Evolutionary conservation across 2,329 filamentous ascomycete species (phyloP).

Genomic region (Fusarium brachygibbosum): DNA sequence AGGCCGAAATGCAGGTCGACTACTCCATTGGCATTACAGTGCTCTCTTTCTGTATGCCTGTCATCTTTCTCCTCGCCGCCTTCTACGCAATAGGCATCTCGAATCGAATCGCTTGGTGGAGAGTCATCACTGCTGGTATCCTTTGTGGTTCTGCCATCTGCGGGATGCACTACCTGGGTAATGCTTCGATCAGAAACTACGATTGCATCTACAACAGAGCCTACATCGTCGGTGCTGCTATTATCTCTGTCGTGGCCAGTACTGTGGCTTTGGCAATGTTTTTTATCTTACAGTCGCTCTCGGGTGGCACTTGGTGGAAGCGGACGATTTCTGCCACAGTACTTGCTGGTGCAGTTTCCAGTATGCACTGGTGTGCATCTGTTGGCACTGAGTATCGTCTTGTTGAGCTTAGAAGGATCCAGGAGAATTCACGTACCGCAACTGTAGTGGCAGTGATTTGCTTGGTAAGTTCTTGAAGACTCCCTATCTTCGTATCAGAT

Average conservation of each 20-base stretch:
- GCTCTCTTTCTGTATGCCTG: slow-evolving; percentile 47
- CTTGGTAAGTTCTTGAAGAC: slow-evolving; percentile 64
- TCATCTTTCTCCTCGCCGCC: slow-evolving; percentile 79
- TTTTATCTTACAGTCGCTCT: slow-evolving; percentile 80
- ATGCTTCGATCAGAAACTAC: slow-evolving; percentile 87
- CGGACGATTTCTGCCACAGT: slow-evolving; percentile 74
- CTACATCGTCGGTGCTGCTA: slow-evolving; percentile 75
- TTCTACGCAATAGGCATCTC: slow-evolving; percentile 77
- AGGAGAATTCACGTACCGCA: slow-evolving; percentile 64
- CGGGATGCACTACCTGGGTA: slow-evolving; percentile 89
- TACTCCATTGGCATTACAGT: slow-evolving; percentile 21
- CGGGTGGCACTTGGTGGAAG: slow-evolving; percentile 85
- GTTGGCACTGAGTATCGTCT: slow-evolving; percentile 77
- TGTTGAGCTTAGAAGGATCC: slow-evolving; percentile 53
- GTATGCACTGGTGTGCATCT: slow-evolving; percentile 89
- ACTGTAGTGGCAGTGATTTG: slow-evolving; percentile 82
- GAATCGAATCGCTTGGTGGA: slow-evolving; percentile 68
- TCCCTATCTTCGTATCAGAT: no score
- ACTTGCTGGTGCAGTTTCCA: slow-evolving; percentile 83
- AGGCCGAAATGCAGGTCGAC: slow-evolving; percentile 15
- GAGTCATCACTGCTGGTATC: slow-evolving; percentile 73
- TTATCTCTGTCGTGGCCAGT: slow-evolving; percentile 80
- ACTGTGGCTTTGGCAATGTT: slow-evolving; percentile 79
- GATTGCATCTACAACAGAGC: slow-evolving; percentile 69
- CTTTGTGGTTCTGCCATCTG: slow-evolving; percentile 82